Base-by-base conservation (phyloP, 148 eudicot species). In the Rhododendron mucronatum region DNA sequence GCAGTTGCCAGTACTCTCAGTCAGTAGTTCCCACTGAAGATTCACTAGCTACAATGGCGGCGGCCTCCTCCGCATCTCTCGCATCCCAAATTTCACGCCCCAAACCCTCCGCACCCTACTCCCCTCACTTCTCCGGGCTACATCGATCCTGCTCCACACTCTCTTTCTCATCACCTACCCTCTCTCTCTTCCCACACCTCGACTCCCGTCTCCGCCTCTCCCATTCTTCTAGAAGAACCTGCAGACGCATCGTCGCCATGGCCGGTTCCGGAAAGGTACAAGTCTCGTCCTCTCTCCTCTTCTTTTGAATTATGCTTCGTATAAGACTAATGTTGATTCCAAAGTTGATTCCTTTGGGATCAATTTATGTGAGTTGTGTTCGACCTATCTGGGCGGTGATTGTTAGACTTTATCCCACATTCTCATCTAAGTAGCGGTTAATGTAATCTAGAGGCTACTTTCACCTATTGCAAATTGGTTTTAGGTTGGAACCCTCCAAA, bases 201-300 rank as follows among this genome's bases (percentile, higher is more conserved):
- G 85, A 90, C 39, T 93, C 96, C 86, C 94, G 93, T 23, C 88
- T 93, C 85, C 95, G 91, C 39, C 65, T 92, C 61, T 88, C 95
- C 12, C 57, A 2, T 53, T 91, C 99, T 55, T 77, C 92, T 26
- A 83, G 87, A 41, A 91, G 87, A 69, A 90, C 88, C 63, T 88
- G 89, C 86, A 65, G 97, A 47, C 91, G 89, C 47, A 94, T 95
- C 75, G 98, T 91, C 50, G 57, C 95, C 78, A 96, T 96, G 99
- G 96, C 98, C 84, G 95, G 88, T 81, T 87, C 98, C 61, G 96
- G 94, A 21, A 94, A 94, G 94, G 98, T 95, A 20, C n/a, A 6
- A 7, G 67, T 47, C 13, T 14, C 53, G 3, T 30, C 63, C 50
- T 21, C 51, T 78, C 41, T 67, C 3, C 7, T 67, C 11, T 67